Percentiles rank a stretch among this genome's conserved stretches.
Evolutionary conservation across 257 asterid species (phyloP).

Genomic region (Solanum neorickii): DNA sequence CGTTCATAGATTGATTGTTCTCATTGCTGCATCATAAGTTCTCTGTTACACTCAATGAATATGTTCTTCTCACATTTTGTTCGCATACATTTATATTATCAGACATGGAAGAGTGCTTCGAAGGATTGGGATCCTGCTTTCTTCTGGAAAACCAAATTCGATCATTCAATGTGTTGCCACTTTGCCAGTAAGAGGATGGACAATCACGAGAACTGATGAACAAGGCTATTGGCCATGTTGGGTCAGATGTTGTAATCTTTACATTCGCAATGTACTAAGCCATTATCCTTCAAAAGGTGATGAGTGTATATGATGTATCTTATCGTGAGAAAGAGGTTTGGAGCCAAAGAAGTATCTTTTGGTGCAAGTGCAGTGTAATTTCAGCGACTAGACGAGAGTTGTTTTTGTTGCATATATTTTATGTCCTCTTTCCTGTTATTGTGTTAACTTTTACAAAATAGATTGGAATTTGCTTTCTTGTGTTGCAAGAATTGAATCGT

Average conservation of each 20-base stretch:
- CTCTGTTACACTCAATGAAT: background rate
- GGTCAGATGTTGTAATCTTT: background rate
- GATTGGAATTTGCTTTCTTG: background rate
- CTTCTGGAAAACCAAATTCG: background rate
- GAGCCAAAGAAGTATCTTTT: background rate
- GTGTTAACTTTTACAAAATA: background rate
- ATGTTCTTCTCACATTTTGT: background rate
- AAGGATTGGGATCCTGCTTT: background rate
- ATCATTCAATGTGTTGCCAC: background rate
- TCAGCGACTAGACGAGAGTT: background rate
- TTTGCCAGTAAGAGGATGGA: background rate
- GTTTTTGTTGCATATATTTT: background rate
- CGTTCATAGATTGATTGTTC: background rate
- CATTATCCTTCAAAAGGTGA: background rate
- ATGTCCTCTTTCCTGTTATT: background rate
- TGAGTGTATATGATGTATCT: background rate
- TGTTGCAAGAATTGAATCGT: too few species aligned
- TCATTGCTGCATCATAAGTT: background rate
- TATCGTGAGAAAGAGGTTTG: background rate
- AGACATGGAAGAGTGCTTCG: background rate
- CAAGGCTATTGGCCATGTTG: background rate
- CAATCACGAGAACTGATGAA: background rate
- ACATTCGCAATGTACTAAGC: background rate
- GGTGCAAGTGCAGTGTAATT: background rate
- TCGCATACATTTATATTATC: background rate